These are phyloP conservation scores for Yamadazyma mexicana DNA, from an alignment of 1,139 yeast genomes.

Conservation along the genomic window DNA sequence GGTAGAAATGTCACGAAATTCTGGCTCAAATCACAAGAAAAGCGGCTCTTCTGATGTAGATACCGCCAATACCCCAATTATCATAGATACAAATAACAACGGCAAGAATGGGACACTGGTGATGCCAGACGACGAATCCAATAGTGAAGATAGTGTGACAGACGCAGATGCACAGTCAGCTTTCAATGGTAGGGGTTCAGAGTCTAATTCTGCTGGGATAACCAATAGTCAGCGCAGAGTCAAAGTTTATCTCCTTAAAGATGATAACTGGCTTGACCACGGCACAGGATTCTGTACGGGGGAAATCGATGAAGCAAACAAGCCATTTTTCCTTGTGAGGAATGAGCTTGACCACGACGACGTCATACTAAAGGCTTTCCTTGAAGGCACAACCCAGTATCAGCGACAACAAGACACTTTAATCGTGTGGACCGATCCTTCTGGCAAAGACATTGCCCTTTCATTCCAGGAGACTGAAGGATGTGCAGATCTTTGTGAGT, in stretches of 20 bases:
- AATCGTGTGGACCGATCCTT: constrained; percentile 87
- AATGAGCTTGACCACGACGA: constrained; percentile 66
- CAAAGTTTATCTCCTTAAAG: constrained; percentile 78
- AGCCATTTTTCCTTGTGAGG: constrained; percentile 69
- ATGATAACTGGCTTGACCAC: constrained; percentile 86
- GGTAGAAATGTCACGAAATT: neutral
- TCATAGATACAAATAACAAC: too few relatives aligned
- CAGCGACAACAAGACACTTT: constrained; percentile 94
- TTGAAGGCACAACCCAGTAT: constrained; percentile 77
- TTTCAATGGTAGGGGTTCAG: neutral
- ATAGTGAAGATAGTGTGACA: neutral
- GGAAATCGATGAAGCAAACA: constrained; percentile 43
- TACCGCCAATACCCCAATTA: too few relatives aligned
- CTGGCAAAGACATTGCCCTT: constrained; percentile 81
- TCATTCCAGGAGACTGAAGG: constrained; percentile 94
- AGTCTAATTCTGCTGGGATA: neutral
- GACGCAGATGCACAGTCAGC: neutral
- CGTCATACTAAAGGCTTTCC: constrained; percentile 59
- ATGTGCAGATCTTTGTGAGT: constrained; percentile 80
- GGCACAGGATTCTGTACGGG: constrained; percentile 94
- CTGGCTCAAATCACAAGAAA: neutral
- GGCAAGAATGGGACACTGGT: too few relatives aligned
- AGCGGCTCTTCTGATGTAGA: too few relatives aligned
- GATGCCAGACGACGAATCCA: too few relatives aligned
- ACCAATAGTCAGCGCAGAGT: constrained; percentile 64